Base-by-base conservation (phyloP, 2,329 filamentous ascomycete species). In the Colletotrichum horii region DNA sequence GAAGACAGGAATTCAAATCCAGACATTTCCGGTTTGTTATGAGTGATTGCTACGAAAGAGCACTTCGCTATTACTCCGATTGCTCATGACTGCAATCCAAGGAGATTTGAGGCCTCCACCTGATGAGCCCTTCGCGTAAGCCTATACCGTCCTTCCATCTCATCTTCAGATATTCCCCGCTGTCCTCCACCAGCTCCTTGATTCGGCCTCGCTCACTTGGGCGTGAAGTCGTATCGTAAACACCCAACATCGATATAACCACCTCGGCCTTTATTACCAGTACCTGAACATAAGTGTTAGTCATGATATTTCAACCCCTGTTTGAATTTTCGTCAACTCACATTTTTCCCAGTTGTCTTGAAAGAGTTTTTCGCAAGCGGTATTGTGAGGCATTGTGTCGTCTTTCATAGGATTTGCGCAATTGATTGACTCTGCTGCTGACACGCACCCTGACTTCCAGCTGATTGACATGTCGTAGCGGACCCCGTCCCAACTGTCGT, bases 131-230 rank as follows among this genome's bases (percentile, higher is more conserved):
- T n/a, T n/a, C n/a, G n/a, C n/a, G n/a, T n/a, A n/a, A n/a, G n/a
- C n/a, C n/a, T n/a, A n/a, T n/a, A n/a, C n/a, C n/a, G n/a, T n/a
- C n/a, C n/a, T n/a, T n/a, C n/a, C n/a, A n/a, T n/a, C n/a, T n/a
- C n/a, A n/a, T n/a, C n/a, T n/a, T n/a, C n/a, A n/a, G n/a, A n/a
- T n/a, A n/a, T n/a, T n/a, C n/a, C n/a, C n/a, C n/a, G n/a, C n/a
- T n/a, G n/a, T n/a, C n/a, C n/a, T n/a, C n/a, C n/a, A n/a, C n/a
- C n/a, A 48, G 0, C 0, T 7, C n/a, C 19, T 48, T n/a, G 38
- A 12, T 7, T 0, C 9, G 2, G 19, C 0, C 19, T n/a, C 19
- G 12, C 0, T 48, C n/a, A 48, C 38, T 0, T 48, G n/a, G 38
- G 38, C 19, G n/a, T 52, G 4, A 52, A 52, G 43, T 22, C 3